Evolutionary conservation across 768 basidiomycete genomes (phyloP).

Genomic region (Suillus ampliporus): DNA sequence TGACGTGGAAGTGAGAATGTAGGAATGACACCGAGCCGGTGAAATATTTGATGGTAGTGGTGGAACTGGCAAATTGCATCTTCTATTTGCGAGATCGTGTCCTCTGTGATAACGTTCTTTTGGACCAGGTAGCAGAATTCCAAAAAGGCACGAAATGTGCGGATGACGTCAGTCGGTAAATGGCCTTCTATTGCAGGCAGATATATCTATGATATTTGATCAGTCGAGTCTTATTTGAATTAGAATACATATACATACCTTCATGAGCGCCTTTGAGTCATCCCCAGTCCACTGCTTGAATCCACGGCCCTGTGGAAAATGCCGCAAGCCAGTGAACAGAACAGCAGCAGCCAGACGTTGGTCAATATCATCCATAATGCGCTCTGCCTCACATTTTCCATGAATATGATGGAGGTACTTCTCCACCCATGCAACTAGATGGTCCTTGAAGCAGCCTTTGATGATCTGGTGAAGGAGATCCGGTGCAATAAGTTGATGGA

Average conservation of each 20-base stretch:
- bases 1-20: conserved; percentile 35
- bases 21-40: conserved; percentile 19
- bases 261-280: conserved; percentile 30
- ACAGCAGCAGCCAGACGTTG: too few relatives aligned
- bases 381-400: not conserved
- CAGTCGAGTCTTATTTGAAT: too few relatives aligned
- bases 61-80: conserved; percentile 27
- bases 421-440: conserved; percentile 18
- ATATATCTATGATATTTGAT: conserved; percentile 1
- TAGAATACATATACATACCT: conserved; percentile 15
- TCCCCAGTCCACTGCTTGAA: conserved; percentile 29
- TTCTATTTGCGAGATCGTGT: conserved; percentile 24
- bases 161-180: conserved; percentile 14
- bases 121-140: conserved; percentile 32
- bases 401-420: conserved; percentile 9
- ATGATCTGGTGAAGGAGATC: conserved; percentile 39
- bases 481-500: conserved; percentile 43
- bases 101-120: conserved; percentile 20
- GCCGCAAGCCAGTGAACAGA: conserved; percentile 17
- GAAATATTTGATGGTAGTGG: conserved; percentile 23
- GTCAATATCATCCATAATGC: too few relatives aligned
- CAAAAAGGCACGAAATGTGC: conserved; percentile 25
- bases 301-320: conserved; percentile 21
- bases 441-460: conserved; percentile 21
- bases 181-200: conserved; percentile 13